Percentiles rank a stretch among this genome's conserved stretches.
Conservation (phyloP, 2,329 filamentous ascomycete genomes). For the Fusarium pilosicola region DNA sequence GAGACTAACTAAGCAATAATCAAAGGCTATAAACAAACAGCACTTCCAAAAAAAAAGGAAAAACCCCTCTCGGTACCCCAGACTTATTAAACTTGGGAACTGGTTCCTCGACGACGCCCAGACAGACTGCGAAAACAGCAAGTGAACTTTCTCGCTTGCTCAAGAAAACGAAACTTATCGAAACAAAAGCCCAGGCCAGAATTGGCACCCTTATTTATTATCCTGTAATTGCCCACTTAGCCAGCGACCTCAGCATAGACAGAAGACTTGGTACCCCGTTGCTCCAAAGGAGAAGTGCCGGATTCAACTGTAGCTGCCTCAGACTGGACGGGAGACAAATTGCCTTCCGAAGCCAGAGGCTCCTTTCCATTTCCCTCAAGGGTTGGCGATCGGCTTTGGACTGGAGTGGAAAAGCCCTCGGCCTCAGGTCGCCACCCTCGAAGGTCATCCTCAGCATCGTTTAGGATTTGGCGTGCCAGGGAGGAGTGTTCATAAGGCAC, state of each 20-base stretch:
- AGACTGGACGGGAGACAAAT: conserved; percentile 20
- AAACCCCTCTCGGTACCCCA: conserved; percentile 1
- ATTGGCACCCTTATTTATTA: background rate
- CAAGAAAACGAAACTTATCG: background rate
- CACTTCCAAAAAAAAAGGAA: background rate
- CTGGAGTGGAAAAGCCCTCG: conserved; percentile 46
- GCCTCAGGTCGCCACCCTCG: conserved; percentile 72
- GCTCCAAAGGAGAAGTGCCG: conserved; percentile 9
- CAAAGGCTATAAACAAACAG: conserved; percentile 28
- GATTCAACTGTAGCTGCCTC: conserved; percentile 20
- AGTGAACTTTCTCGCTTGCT: background rate
- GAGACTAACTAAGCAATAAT: conserved; percentile 5
- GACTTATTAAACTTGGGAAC: background rate
- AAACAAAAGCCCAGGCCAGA: background rate
- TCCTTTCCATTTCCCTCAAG: conserved; percentile 45
- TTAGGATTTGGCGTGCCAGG: conserved; percentile 84
- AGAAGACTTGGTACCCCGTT: conserved; percentile 24
- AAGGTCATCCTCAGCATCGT: conserved; percentile 91
- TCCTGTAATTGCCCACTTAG: conserved; percentile 2
- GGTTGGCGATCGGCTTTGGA: conserved; percentile 38
- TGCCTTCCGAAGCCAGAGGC: conserved; percentile 15
- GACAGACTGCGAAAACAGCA: conserved; percentile 1
- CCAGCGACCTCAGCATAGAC: conserved; percentile 31
- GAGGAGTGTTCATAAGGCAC: conserved; percentile 72
- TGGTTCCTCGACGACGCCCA: background rate